phyloP scores from a whole-genome alignment of 495 filamentous ascomycete species.

The Mytilinidion resinicola region DNA sequence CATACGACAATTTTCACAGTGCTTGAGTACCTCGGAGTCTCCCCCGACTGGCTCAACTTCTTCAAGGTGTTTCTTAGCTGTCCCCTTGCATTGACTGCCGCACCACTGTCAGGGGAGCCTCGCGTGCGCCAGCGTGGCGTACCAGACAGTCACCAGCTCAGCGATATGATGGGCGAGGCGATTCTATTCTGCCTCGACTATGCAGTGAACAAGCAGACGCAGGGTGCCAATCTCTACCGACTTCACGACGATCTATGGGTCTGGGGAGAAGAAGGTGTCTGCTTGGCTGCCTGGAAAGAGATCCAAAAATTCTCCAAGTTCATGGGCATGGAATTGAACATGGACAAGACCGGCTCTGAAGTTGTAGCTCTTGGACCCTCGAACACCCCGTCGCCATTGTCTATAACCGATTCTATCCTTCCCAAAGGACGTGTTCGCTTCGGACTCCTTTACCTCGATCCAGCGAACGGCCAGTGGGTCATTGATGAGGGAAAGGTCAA shows the following conservation, averaged over 20 bases:
- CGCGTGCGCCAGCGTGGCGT: slow-evolving; percentile 26
- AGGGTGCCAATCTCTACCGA: slow-evolving; percentile 26
- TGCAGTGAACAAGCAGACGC: slow-evolving; percentile 29
- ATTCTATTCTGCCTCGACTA: slow-evolving; percentile 32
- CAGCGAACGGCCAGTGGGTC: slow-evolving; percentile 24
- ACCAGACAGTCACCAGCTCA: slow-evolving; percentile 28
- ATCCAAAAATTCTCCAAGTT: slow-evolving; percentile 26
- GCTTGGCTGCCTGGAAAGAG: slow-evolving; percentile 24
- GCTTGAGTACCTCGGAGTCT: slow-evolving; percentile 29
- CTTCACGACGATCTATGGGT: slow-evolving; percentile 35
- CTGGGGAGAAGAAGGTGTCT: slow-evolving; percentile 25
- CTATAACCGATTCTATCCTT: not conserved
- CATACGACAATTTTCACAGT: slow-evolving; percentile 29
- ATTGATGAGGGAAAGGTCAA: slow-evolving; percentile 29
- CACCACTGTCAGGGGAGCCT: not conserved
- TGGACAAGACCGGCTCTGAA: slow-evolving; percentile 24
- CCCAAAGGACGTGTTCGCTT: slow-evolving; percentile 29
- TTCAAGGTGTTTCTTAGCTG: slow-evolving; percentile 29
- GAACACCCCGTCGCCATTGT: too few species aligned
- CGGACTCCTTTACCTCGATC: slow-evolving; percentile 29
- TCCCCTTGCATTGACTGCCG: slow-evolving; percentile 23
- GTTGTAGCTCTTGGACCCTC: slow-evolving; percentile 14
- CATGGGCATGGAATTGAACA: slow-evolving; percentile 29
- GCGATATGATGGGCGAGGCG: slow-evolving; percentile 27
- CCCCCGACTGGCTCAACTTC: slow-evolving; percentile 29